Conservation (phyloP, 1,284 basidiomycete genomes). For the Athelia sp. region DNA sequence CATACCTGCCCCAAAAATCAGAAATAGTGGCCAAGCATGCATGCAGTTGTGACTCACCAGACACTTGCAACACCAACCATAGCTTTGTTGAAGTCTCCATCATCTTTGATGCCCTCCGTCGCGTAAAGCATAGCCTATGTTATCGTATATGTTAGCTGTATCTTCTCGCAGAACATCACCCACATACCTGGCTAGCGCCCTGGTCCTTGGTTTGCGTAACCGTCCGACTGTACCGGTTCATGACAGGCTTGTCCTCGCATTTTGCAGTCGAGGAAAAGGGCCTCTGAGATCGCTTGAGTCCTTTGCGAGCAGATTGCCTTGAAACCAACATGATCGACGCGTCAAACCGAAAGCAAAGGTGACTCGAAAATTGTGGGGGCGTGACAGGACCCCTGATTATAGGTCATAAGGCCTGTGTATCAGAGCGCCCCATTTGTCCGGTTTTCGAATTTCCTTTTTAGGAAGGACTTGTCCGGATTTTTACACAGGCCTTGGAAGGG, state of each 20-base stretch:
- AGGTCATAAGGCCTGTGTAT: no score
- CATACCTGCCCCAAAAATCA: conserved; percentile 60
- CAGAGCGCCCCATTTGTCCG: no score
- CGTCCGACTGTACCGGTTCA: conserved; percentile 82
- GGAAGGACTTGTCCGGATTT: neutral
- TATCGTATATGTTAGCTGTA: neutral
- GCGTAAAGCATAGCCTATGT: conserved; percentile 92
- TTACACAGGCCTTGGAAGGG: neutral
- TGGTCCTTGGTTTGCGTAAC: conserved; percentile 90
- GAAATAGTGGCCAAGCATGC: neutral
- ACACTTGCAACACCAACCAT: conserved; percentile 96
- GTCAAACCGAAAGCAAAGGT: no score
- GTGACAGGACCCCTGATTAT: no score
- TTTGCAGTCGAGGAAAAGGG: conserved; percentile 34
- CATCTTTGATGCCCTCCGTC: conserved; percentile 78
- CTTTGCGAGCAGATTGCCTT: conserved; percentile 7
- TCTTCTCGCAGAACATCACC: neutral
- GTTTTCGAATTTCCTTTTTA: neutral
- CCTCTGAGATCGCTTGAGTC: conserved; percentile 24
- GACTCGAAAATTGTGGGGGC: no score
- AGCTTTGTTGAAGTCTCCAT: conserved; percentile 85
- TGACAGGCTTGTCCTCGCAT: conserved; percentile 44
- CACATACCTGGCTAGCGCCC: conserved; percentile 86
- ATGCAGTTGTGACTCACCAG: conserved; percentile 56
- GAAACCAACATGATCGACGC: no score